Evolutionary conservation across 2,329 filamentous ascomycete genomes (phyloP).

Genomic region (Akanthomyces uredinophilus): DNA sequence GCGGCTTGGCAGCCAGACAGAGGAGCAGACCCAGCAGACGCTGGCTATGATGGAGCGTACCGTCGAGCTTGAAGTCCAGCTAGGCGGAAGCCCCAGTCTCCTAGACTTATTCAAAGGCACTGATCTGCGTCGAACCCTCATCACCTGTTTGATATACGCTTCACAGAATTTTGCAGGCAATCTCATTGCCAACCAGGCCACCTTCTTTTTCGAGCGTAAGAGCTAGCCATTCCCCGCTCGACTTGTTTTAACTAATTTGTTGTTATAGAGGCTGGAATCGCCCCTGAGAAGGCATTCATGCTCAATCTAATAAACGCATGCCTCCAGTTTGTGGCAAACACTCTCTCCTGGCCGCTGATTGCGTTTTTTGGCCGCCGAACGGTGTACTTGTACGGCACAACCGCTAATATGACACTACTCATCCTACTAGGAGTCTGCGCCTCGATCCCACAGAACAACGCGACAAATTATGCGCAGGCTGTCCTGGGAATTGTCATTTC

Average conservation of each 20-base stretch:
- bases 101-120: conserved; percentile 50
- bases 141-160: conserved; percentile 53
- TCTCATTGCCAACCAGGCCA: conserved; percentile 56
- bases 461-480: conserved; percentile 34
- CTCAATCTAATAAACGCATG: conserved; percentile 26
- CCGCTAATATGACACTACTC: conserved; percentile 29
- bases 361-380: conserved; percentile 35
- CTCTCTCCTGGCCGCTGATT: conserved; percentile 29
- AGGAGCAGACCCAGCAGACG: conserved; percentile 35
- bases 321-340: conserved; percentile 31
- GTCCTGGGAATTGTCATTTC: conserved; percentile 34
- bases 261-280: conserved; percentile 20
- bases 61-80: conserved; percentile 45
- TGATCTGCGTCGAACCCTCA: conserved; percentile 49
- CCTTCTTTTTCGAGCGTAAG: conserved; percentile 50
- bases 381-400: conserved; percentile 35
- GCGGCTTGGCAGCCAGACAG: conserved; percentile 40
- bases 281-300: conserved; percentile 19
- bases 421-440: conserved; percentile 32
- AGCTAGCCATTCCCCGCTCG: conserved; percentile 1
- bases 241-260: neutral
- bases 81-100: conserved; percentile 38
- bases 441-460: conserved; percentile 26
- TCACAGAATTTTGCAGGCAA: conserved; percentile 57
- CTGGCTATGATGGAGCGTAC: conserved; percentile 54